A percentile compares a stretch with the other conserved stretches of the same genome.
Conservation (phyloP, 495 filamentous ascomycete genomes). For the Aspergillus cristatus region DNA sequence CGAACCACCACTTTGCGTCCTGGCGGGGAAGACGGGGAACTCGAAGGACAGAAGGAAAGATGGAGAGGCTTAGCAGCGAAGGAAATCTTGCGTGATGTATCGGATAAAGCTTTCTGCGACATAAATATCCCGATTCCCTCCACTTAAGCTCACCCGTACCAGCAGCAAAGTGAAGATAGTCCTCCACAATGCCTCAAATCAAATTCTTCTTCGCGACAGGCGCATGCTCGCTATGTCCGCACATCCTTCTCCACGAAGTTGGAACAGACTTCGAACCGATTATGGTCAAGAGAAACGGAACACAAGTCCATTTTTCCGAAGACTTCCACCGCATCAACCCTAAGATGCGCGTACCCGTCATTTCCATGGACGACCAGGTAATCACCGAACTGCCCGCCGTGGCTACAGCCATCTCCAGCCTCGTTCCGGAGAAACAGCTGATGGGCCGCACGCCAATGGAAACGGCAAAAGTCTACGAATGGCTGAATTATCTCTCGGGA, state of each 20-base stretch:
- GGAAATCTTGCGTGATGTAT: too few species aligned
- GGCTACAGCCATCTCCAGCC: constrained; percentile 9
- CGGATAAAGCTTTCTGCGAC: too few species aligned
- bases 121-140: too few species aligned
- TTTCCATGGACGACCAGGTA: constrained; percentile 17
- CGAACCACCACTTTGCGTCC: too few species aligned
- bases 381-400: constrained; percentile 30
- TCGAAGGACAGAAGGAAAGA: too few species aligned
- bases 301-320: constrained; percentile 1
- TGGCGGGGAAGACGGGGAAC: too few species aligned
- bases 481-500: constrained; percentile 30
- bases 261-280: constrained; percentile 11
- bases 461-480: constrained; percentile 23
- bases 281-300: too few species aligned
- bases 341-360: constrained; percentile 20
- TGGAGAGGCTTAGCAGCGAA: too few species aligned
- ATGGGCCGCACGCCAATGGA: constrained; percentile 20
- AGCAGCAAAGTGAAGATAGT: background rate
- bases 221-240: constrained; percentile 26
- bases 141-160: background rate
- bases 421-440: constrained; percentile 17
- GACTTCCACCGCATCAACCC: constrained; percentile 22
- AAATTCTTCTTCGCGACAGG: constrained; percentile 18
- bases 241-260: constrained; percentile 24
- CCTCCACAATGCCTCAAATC: constrained; percentile 5